Evolutionary conservation across 345 rosid genomes (phyloP), one percentile per base, ranked within the genome.

Genomic region (Rhodamnia rubescens): DNA sequence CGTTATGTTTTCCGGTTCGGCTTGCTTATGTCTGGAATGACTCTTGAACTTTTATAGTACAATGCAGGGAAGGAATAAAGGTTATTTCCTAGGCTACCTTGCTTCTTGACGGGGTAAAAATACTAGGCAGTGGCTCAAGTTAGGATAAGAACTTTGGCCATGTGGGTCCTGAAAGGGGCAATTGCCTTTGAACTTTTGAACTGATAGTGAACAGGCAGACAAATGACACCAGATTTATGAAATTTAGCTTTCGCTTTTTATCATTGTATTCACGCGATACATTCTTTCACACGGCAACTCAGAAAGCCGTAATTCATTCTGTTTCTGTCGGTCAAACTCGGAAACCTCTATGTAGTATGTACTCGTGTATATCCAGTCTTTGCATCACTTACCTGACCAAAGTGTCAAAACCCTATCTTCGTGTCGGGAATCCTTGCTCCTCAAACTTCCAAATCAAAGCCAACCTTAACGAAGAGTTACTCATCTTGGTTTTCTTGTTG

Each of bases 51-150:
- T 32, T 18, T 69, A 32, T 69, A 69, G 47, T 32, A 8, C 78
- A 69, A 69, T 32, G 16, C 44, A 8, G 47, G 24, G n/a, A 50
- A 50, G 53, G 74, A 82, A 69, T 32, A 59, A 85, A 55, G 80
- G 61, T 69, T 16, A 15, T 49, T 27, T 52, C 81, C 55, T 61
- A 50, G 69, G 87, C 85, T 91, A 88, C 94, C 90, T 93, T 93
- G 92, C 95, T 91, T 92, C 87, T 36, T 47, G 32, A 52, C 44
- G 82, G 83, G 88, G 90, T 87, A 86, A 86, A 88, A 86, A 32
- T 29, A 12, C 44, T 61, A 40, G 85, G 91, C 50, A 80, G 82
- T 81, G 59, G 87, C 74, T 29, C 82, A 85, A 85, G 81, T 85
- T 74, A 54, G 86, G 42, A 85, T 42, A 51, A 58, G 55, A 13